phyloP scores from a whole-genome alignment of 2,329 filamentous ascomycete genomes.

The Hypoxylon sp. region DNA sequence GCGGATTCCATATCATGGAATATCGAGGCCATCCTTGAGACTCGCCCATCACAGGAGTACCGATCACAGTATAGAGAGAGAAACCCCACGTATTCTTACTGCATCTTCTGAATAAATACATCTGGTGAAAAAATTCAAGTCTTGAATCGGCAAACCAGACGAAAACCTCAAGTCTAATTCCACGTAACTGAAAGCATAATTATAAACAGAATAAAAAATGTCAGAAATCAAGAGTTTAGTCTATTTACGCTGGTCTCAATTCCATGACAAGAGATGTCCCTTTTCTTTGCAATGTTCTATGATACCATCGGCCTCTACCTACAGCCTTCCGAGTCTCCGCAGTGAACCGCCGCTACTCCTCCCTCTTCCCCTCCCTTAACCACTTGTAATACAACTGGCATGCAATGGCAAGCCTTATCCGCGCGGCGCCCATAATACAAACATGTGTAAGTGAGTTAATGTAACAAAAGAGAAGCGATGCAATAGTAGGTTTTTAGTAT shows the following conservation, averaged over 20 bases:
- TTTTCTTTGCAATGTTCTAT: slow-evolving; percentile 25
- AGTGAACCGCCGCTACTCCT: slow-evolving; percentile 39
- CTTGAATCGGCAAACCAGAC: not conserved
- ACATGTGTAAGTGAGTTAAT: slow-evolving; percentile 30
- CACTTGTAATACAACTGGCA: slow-evolving; percentile 44
- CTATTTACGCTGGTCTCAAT: slow-evolving; percentile 33
- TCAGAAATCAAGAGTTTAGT: slow-evolving; percentile 8
- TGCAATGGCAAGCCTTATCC: slow-evolving; percentile 5
- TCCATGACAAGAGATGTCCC: slow-evolving; percentile 34
- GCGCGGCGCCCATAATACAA: slow-evolving; percentile 27
- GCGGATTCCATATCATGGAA: too few relatives aligned
- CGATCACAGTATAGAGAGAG: too few relatives aligned
- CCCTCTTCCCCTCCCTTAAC: slow-evolving; percentile 15
- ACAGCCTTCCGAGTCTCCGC: not conserved
- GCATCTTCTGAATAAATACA: not conserved
- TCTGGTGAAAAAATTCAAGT: too few relatives aligned
- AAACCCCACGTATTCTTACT: too few relatives aligned
- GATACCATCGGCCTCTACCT: not conserved
- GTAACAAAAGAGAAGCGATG: slow-evolving; percentile 49
- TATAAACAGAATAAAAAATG: not conserved
- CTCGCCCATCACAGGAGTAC: too few relatives aligned
- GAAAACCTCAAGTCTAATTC: not conserved
- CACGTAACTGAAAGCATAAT: not conserved
- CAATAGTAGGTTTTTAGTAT: slow-evolving; percentile 2
- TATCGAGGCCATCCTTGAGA: too few relatives aligned